These are phyloP conservation scores for Backusella morwellensis DNA, from an alignment of 192 early-diverging fungal species.

Conservation along the genomic window DNA sequence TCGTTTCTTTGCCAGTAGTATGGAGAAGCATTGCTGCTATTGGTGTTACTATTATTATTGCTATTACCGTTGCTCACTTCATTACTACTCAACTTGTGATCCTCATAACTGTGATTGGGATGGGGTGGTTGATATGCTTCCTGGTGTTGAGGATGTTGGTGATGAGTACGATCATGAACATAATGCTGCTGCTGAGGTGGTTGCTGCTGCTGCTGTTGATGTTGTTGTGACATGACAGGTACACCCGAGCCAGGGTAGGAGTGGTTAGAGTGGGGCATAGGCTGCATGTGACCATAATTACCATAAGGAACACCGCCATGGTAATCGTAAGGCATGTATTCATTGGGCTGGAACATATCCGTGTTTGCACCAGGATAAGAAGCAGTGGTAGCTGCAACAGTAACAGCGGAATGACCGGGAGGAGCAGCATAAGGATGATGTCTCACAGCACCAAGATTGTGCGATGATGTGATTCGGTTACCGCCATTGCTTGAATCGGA, in stretches of 20 bases:
- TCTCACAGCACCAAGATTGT: neutral
- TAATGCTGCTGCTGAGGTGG: neutral
- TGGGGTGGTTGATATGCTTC: slow-evolving; percentile 4
- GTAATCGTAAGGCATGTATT: slow-evolving; percentile 14
- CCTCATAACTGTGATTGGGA: neutral
- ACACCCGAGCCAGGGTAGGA: slow-evolving; percentile 4
- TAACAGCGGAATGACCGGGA: slow-evolving; percentile 18
- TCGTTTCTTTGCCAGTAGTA: slow-evolving; percentile 16
- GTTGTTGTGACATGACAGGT: slow-evolving; percentile 12
- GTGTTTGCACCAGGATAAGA: neutral
- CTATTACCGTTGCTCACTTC: neutral
- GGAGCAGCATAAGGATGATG: slow-evolving; percentile 11
- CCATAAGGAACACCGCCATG: slow-evolving; percentile 1
- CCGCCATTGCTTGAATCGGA: slow-evolving; percentile 18
- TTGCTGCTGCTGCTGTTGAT: neutral
- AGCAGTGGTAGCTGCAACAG: slow-evolving; percentile 18
- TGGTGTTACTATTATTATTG: neutral
- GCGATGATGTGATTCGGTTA: neutral
- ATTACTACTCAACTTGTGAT: neutral
- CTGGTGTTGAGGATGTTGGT: neutral
- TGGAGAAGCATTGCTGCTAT: neutral
- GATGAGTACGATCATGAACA: slow-evolving; percentile 10
- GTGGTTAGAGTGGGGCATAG: slow-evolving; percentile 4
- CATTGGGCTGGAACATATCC: slow-evolving; percentile 9
- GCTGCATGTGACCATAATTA: neutral